Base-by-base conservation (phyloP, 108 stramenopile genomes). In the Chaetoceros tenuissimus region DNA sequence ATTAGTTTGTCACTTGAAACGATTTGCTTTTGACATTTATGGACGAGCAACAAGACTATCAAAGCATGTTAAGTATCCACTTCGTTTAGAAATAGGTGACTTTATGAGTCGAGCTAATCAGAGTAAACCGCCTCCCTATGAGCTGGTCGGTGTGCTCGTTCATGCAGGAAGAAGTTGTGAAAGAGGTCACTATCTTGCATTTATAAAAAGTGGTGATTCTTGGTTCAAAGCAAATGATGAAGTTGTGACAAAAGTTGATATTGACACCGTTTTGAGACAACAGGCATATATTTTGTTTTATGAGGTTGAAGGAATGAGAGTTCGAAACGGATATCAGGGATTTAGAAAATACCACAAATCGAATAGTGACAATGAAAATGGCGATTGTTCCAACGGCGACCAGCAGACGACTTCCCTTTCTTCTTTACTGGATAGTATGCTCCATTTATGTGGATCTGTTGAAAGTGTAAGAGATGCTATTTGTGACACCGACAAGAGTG, bases 141-240 rank as follows among this genome's bases (percentile, higher is more conserved):
- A 80, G 1, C 67, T 92, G 24, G 79, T 88, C 28, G 91, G 77
- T 3, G 74, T 88, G 21, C 53, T 92, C 40, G 84, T 87, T 1
- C 90, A 92, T 60, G 71, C 80, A 53, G 90, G 90, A 2, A 59
- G 74, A 46, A 72, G 80, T 1, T 92, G 90, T 62, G 84, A 81
- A 46, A 69, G 73, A 43, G 90, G 90, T 23, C 90, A 92, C 68
- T 92, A 92, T 64, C 59, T 85, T 26, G 77, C 87, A 0, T 92
- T 78, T 62, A 82, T 88, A 23, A 82, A 80, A 54, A 75, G 71
- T 34, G 65, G 77, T 24, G 57, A 71, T 16, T 69, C 81, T 53
- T 92, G 90, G 90, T 92, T 73, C 62, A 64, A 78, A 51, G 76
- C 75, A 47, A 92, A 88, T 69, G 90, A 92, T 57, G 51, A 57